Percentiles rank a stretch among this genome's conserved stretches.
Conservation (phyloP, 768 basidiomycete genomes). For the Tricholoma hemisulphureum region DNA sequence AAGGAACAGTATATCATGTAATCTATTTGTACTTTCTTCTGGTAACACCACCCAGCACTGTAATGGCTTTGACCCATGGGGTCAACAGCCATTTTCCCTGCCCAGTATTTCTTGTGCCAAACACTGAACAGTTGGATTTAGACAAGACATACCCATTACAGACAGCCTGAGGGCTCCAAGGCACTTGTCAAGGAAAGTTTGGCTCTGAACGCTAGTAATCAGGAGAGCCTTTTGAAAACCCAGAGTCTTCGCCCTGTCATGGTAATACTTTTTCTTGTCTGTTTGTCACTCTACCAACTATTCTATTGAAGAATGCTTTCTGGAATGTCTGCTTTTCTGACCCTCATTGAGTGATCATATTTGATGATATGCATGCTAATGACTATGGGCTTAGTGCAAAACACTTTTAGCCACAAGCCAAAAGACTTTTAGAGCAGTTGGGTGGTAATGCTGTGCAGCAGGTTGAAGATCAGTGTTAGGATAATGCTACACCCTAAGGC, state of each 20-base stretch:
- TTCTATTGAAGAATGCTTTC: slow-evolving; percentile 35
- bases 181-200: slow-evolving; percentile 7
- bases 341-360: slow-evolving; percentile 30
- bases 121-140: slow-evolving; percentile 21
- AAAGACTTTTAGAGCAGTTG: background rate
- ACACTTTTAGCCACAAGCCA: background rate
- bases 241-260: background rate
- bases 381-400: no score
- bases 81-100: slow-evolving; percentile 29
- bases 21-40: background rate
- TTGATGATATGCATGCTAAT: slow-evolving; percentile 34
- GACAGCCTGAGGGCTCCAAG: slow-evolving; percentile 3
- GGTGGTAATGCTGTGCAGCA: background rate
- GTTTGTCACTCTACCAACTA: background rate
- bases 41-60: slow-evolving; percentile 25
- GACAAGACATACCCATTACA: slow-evolving; percentile 11
- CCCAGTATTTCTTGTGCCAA: slow-evolving; percentile 31
- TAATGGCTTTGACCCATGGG: slow-evolving; percentile 38
- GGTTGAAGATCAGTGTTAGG: no score
- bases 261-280: background rate
- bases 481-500: no score
- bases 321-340: slow-evolving; percentile 35
- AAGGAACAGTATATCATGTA: slow-evolving; percentile 30
- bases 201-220: slow-evolving; percentile 15
- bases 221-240: slow-evolving; percentile 27